Percentiles rank a stretch among this genome's conserved stretches.
phyloP scores from a whole-genome alignment of 495 filamentous ascomycete genomes.

The Terfezia claveryi region DNA sequence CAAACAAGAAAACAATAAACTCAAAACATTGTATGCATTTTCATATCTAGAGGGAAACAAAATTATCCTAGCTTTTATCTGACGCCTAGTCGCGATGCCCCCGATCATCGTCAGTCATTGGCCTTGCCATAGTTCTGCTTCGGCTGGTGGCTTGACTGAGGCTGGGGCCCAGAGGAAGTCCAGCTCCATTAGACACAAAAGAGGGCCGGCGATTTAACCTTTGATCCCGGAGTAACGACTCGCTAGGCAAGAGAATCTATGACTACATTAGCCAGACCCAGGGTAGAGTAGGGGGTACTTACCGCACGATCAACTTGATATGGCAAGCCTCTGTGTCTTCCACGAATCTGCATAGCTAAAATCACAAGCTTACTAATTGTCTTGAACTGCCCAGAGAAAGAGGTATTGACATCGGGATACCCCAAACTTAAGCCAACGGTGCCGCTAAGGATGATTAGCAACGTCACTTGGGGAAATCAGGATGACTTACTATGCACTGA shows the following conservation, averaged over 20 bases:
- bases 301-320: constrained; percentile 71
- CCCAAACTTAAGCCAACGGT: constrained; percentile 83
- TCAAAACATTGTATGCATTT: no score
- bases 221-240: constrained; percentile 34
- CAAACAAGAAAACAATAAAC: no score
- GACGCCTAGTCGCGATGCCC: not conserved
- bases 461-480: not conserved
- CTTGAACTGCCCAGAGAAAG: constrained; percentile 58
- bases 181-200: not conserved
- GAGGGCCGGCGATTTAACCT: not conserved
- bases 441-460: constrained; percentile 32
- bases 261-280: not conserved
- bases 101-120: not conserved
- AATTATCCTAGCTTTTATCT: no score
- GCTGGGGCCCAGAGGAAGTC: not conserved
- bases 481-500: constrained; percentile 24
- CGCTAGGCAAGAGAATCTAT: constrained; percentile 21
- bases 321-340: constrained; percentile 75
- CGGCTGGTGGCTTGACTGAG: not conserved
- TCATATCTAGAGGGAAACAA: no score
- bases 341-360: constrained; percentile 81
- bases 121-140: not conserved
- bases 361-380: constrained; percentile 75
- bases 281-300: not conserved
- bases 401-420: constrained; percentile 48